phyloP scores from a whole-genome alignment of 2,329 filamentous ascomycete genomes.

The Claviceps maximensis region DNA sequence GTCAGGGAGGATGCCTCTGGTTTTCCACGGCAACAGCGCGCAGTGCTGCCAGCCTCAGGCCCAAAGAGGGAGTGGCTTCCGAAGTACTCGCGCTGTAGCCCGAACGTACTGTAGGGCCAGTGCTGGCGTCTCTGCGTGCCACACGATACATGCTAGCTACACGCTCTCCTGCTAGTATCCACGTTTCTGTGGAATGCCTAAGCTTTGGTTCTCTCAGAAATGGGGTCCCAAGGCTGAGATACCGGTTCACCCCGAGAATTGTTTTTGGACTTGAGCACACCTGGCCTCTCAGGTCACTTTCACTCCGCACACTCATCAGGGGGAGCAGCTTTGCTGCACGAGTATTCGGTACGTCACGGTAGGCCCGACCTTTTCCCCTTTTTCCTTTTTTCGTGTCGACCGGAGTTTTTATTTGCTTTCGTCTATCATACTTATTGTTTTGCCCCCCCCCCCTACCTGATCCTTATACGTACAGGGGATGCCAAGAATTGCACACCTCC shows the following conservation, averaged over 20 bases:
- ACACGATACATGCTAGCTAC: background rate
- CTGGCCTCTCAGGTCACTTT: background rate
- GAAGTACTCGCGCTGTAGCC: constrained; percentile 1
- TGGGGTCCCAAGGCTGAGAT: constrained; percentile 10
- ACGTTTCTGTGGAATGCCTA: background rate
- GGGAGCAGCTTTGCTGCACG: too few relatives aligned
- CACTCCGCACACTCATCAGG: background rate
- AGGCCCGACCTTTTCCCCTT: background rate
- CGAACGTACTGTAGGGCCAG: background rate
- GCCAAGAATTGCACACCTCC: background rate
- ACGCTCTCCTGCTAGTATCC: background rate
- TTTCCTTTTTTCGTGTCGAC: too few relatives aligned
- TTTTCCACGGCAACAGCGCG: constrained; percentile 20
- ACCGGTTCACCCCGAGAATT: constrained; percentile 22
- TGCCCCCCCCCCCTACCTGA: background rate
- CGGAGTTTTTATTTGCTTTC: background rate
- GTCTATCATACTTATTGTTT: background rate
- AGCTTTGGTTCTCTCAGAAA: background rate
- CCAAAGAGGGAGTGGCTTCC: constrained; percentile 2
- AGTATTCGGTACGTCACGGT: background rate
- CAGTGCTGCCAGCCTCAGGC: constrained; percentile 21
- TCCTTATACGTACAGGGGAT: background rate
- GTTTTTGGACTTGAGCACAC: constrained; percentile 9
- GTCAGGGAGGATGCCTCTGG: background rate
- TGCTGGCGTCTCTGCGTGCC: background rate